Percentiles rank a stretch among this genome's conserved stretches.
Evolutionary conservation across 768 basidiomycete species (phyloP).

Genomic region (Coprinellus micaceus): DNA sequence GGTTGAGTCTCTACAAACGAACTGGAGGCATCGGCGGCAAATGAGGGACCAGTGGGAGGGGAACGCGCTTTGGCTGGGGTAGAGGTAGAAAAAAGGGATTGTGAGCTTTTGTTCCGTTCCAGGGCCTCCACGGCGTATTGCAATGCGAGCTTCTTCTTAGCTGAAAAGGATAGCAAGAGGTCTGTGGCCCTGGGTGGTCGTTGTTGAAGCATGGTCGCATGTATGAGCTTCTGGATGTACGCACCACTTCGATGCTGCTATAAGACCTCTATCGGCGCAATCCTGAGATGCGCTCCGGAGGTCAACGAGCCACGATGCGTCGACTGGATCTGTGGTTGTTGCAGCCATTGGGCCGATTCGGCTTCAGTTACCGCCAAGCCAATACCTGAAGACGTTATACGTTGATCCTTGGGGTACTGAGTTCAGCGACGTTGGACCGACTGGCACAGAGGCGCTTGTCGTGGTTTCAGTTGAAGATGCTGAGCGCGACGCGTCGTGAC

Average conservation of each 20-base stretch:
- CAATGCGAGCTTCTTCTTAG: constrained; percentile 38
- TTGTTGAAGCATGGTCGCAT: constrained; percentile 9
- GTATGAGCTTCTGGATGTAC: constrained; percentile 17
- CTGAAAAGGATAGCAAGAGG: constrained; percentile 58
- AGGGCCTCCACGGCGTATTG: constrained; percentile 10
- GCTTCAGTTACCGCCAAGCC: too few relatives aligned
- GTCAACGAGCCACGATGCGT: constrained; percentile 26
- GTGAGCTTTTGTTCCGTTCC: constrained; percentile 4
- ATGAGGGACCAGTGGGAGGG: constrained; percentile 35
- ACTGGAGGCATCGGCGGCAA: constrained; percentile 22
- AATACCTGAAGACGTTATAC: neutral
- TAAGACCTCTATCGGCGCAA: constrained; percentile 69
- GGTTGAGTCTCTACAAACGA: constrained; percentile 32
- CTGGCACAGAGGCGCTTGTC: too few relatives aligned
- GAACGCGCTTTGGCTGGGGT: constrained; percentile 51
- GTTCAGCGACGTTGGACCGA: too few relatives aligned
- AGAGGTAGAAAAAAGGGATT: constrained; percentile 51
- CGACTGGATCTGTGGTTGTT: constrained; percentile 11
- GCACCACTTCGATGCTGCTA: constrained; percentile 75
- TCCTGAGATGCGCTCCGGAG: constrained; percentile 63
- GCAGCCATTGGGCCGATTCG: too few relatives aligned
- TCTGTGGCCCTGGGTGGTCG: constrained; percentile 64
- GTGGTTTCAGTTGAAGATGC: neutral
- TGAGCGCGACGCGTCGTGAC: constrained; percentile 7
- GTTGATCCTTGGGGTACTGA: too few relatives aligned